phyloP scores from a whole-genome alignment of 768 basidiomycete species.

The Tylopilus sp. region DNA sequence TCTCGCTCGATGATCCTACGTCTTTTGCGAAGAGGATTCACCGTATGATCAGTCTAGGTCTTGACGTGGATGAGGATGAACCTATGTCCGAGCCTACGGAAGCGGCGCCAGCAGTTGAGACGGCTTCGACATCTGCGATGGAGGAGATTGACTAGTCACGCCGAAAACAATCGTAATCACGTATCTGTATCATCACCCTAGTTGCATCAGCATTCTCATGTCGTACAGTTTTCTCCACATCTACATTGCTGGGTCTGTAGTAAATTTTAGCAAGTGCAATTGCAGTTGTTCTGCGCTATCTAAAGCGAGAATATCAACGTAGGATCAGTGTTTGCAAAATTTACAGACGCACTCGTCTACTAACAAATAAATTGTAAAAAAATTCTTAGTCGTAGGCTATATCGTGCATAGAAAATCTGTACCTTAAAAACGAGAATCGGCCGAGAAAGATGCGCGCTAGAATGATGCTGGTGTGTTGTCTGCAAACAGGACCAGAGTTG shows the following conservation, averaged over 20 bases:
- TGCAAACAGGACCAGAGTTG: too few species aligned
- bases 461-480: too few species aligned
- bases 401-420: too few species aligned
- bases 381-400: too few species aligned
- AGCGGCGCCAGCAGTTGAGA: conserved; percentile 54
- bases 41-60: conserved; percentile 91
- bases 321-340: too few species aligned
- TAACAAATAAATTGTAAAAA: too few species aligned
- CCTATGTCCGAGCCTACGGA: conserved; percentile 32
- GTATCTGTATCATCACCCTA: conserved; percentile 28
- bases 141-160: conserved; percentile 86
- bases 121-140: conserved; percentile 79
- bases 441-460: too few species aligned
- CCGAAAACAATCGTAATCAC: conserved; percentile 2
- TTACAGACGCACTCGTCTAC: too few species aligned
- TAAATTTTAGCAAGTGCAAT: not conserved
- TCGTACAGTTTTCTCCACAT: conserved; percentile 16
- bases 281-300: too few species aligned
- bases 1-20: conserved; percentile 92
- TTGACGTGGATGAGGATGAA: conserved; percentile 84
- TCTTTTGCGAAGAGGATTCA: conserved; percentile 95
- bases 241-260: conserved; percentile 25
- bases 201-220: conserved; percentile 24
- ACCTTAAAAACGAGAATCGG: too few species aligned
- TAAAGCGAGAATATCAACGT: too few species aligned